Conservation (phyloP, 2,329 filamentous ascomycete species). For the Fusarium pilosicola region DNA sequence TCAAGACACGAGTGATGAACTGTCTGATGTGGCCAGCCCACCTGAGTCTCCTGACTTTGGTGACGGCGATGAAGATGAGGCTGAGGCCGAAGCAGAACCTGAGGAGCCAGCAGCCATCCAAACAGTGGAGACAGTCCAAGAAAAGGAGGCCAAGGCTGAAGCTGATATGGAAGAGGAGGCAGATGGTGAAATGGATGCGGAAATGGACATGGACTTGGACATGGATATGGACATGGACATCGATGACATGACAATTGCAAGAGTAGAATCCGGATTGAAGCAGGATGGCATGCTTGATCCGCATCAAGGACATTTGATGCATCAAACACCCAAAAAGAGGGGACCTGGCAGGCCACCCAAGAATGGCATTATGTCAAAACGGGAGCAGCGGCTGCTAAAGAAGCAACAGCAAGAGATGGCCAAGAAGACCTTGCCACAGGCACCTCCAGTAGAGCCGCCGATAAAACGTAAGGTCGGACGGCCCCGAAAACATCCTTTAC, state of each 20-base stretch:
- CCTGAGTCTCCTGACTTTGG: conserved; percentile 54
- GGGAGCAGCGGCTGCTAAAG: conserved; percentile 73
- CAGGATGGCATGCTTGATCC: conserved; percentile 46
- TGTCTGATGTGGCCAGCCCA: conserved; percentile 57
- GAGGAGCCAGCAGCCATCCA: conserved; percentile 40
- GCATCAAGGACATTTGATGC: conserved; percentile 48
- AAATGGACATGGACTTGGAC: conserved; percentile 40
- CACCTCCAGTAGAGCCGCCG: conserved; percentile 59
- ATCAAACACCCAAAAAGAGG: conserved; percentile 70
- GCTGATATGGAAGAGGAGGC: conserved; percentile 37
- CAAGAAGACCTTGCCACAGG: conserved; percentile 62
- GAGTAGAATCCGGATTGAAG: conserved; percentile 42
- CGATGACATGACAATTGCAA: conserved; percentile 39
- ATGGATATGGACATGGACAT: conserved; percentile 34
- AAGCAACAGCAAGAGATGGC: conserved; percentile 62
- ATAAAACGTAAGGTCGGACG: conserved; percentile 73
- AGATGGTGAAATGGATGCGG: conserved; percentile 7
- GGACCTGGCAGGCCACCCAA: conserved; percentile 85
- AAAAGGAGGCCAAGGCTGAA: conserved; percentile 43
- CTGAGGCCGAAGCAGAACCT: conserved; percentile 31
- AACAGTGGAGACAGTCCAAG: conserved; percentile 42
- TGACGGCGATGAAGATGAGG: conserved; percentile 49
- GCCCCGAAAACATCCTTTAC: conserved; percentile 70
- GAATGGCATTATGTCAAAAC: conserved; percentile 84
- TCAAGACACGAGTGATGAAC: conserved; percentile 65